A percentile compares a stretch with the other conserved stretches of the same genome.
Evolutionary conservation across 192 early-diverging fungal genomes (phyloP).

Genomic region (Gamsiella multidivaricata): DNA sequence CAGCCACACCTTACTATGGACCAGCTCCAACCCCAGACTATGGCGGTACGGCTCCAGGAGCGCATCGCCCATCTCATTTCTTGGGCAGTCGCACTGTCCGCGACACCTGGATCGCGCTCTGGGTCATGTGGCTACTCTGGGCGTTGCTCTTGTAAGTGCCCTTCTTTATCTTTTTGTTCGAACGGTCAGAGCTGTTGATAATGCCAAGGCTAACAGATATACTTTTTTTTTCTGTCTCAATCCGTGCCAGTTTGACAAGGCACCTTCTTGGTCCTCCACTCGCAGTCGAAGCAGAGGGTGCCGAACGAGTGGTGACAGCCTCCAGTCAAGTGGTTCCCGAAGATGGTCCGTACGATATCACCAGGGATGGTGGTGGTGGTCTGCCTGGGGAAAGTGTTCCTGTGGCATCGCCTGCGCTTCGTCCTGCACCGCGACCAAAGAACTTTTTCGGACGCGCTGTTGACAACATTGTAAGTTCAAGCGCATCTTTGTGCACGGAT

Average conservation of each 20-base stretch:
- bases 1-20: too few species aligned
- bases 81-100: slow-evolving; percentile 26
- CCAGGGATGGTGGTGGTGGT: neutral
- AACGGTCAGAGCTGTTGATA: neutral
- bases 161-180: neutral
- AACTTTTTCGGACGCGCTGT: neutral
- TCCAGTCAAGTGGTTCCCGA: neutral
- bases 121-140: slow-evolving; percentile 43
- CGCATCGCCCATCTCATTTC: too few species aligned
- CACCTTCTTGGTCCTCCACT: slow-evolving; percentile 5
- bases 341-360: neutral
- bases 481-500: neutral
- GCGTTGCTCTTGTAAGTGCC: slow-evolving; percentile 35
- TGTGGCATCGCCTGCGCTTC: too few species aligned
- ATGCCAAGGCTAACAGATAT: too few species aligned
- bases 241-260: neutral
- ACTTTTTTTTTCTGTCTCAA: neutral
- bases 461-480: slow-evolving; percentile 22
- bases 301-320: neutral
- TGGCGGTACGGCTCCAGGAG: too few species aligned
- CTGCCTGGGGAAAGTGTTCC: too few species aligned
- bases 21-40: too few species aligned
- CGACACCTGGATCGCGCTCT: slow-evolving; percentile 46
- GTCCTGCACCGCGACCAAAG: too few species aligned
- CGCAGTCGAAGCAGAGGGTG: neutral